Base-by-base conservation (phyloP, 176 grass and related monocot species). In the Canna indica region DNA sequence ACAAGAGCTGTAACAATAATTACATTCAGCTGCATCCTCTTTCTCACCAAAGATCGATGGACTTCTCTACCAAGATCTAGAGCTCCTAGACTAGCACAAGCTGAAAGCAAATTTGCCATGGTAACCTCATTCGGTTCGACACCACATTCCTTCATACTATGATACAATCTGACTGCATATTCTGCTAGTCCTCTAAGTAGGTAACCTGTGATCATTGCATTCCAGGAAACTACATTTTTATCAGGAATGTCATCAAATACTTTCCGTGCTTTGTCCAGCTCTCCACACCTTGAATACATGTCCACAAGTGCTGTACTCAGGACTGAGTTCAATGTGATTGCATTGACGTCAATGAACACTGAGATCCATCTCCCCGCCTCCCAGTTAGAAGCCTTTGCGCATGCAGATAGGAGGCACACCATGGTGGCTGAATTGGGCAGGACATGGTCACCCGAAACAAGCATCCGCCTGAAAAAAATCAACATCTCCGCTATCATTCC, bases 1-100 rank as follows among this genome's bases (percentile, higher is more conserved):
- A 85, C 70, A 36, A 90, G 83, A 42, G 87, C 83, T 80, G 74
- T 83, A 73, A 80, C 85, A 75, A 33, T 58, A 29, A 78, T 80
- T 80, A 5, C 64, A 81, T 14, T 80, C 74, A 10, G 4, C 33
- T 36, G 33, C 31, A 65, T 16, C 32, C 30, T 64, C 31, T 64
- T 64, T 64, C 61, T 35, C 7, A 31, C 29, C 15, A 64, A 64
- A 33, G 61, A 35, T 64, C 32, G 61, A 64, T 64, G 61, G 25
- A 64, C 61, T 64, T 64, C 61, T 36, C 61, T 64, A 14, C 61
- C 61, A 5, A 64, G 61, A 64, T 35, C 61, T 9, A 64, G 17
- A 64, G 61, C 61, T 36, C 61, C 61, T 20, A 64, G 16, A 15
- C 30, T 34, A 20, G 61, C 61, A 64, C 61, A 64, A 35, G 61